Evolutionary conservation across 2,329 filamentous ascomycete species (phyloP).

Genomic region (Diplodia corticola): DNA sequence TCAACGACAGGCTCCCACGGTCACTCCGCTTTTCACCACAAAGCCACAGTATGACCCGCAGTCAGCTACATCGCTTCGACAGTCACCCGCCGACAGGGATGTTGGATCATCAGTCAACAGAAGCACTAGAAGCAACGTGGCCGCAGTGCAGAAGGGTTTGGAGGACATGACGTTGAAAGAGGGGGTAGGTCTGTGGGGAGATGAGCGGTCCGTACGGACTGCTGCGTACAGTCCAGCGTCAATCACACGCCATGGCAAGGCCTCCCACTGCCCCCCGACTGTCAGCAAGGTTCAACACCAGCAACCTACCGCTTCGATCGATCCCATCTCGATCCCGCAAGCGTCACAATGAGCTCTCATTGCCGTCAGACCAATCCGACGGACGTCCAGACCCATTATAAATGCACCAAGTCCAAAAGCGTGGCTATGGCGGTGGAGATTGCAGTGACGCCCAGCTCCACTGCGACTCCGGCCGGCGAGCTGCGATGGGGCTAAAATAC

Average conservation of each 20-base stretch:
- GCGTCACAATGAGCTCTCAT: neutral
- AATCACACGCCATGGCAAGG: constrained; percentile 3
- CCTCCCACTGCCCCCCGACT: constrained; percentile 6
- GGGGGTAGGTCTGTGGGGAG: neutral
- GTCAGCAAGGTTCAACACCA: constrained; percentile 19
- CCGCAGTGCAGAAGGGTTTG: neutral
- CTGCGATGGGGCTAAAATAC: constrained; percentile 9
- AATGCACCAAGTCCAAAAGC: neutral
- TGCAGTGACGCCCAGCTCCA: neutral
- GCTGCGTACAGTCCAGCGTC: too few relatives aligned
- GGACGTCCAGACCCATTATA: constrained; percentile 4
- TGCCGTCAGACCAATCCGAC: neutral
- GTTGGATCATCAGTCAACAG: neutral
- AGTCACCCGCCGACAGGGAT: neutral
- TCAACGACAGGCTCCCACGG: neutral
- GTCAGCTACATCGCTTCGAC: neutral
- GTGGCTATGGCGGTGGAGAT: neutral
- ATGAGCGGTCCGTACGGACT: neutral
- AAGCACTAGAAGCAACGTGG: neutral
- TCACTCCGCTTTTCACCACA: neutral
- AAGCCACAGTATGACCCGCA: neutral
- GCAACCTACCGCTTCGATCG: constrained; percentile 15
- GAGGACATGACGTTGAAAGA: neutral
- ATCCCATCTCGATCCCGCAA: constrained; percentile 1
- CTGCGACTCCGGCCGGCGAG: neutral